Base-by-base conservation (phyloP, 2,329 filamentous ascomycete species). In the Didymosphaeria variabile region DNA sequence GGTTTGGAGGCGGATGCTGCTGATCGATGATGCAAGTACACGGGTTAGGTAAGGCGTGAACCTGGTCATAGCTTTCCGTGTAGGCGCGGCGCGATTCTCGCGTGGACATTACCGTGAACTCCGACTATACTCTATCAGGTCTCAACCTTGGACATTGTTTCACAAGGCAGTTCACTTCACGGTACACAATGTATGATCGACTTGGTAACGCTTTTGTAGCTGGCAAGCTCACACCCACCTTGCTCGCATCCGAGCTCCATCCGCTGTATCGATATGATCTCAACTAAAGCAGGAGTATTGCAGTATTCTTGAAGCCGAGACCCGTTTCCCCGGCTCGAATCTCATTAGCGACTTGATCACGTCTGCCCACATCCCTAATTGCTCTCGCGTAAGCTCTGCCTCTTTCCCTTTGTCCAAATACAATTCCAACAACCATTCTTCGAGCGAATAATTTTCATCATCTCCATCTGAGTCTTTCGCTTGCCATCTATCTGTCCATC, bases 1-100 rank as follows among this genome's bases (percentile, higher is more conserved):
- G 21, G 53, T 23, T 34, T 44, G 32, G 40, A 36, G 44, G 19
- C 32, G 46, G 26, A 34, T 42, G 10, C 8, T n/a, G 42, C 21
- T 21, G 52, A 55, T 55, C 32, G 17, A 44, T 44, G 26, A 65
- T 67, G 59, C 40, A 72, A 70, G 68, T 67, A 66, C 65, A 70
- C 65, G 65, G 62, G 54, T 59, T 58, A 49, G 29, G 44, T 55
- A 38, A 49, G 34, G 47, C 56, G 49, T 45, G 55, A 15, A 38
- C 21, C 34, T 46, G 53, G 53, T 38, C 53, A 56, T 49, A 56
- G 53, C 53, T 56, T 56, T 40, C 17, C 38, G 17, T 40, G 38
- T n/a, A 40, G 38, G 38, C 38, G 36, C 36, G 5, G 10, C 36
- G 15, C 15, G 17, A n/a, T 8, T 40, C 38, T 19, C 5, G 38